Evolutionary conservation across 495 filamentous ascomycete species (phyloP).

Genomic region (Penicillium riverlandense): DNA sequence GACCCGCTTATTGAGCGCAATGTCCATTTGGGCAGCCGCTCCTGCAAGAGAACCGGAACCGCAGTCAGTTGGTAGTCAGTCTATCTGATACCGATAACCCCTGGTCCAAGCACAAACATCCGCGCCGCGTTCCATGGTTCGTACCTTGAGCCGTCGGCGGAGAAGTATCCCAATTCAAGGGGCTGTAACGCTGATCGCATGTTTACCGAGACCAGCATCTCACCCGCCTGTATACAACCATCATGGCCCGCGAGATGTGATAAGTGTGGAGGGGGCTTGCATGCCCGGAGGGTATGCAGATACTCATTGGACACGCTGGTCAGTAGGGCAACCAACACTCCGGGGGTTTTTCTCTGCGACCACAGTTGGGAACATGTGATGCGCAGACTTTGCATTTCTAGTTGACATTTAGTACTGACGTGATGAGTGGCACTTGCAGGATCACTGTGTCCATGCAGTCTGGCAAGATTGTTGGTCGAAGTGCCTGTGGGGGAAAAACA

Average conservation of each 20-base stretch:
- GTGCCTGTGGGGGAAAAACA: neutral
- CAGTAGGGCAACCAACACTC: neutral
- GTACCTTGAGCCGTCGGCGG: conserved; percentile 4
- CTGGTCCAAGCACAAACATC: neutral
- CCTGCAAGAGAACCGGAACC: no score
- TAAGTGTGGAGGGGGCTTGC: conserved; percentile 21
- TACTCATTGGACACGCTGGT: no score
- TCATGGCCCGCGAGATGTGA: conserved; percentile 6
- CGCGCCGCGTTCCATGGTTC: conserved; percentile 9
- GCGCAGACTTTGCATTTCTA: conserved; percentile 2
- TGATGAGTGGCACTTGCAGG: conserved; percentile 12
- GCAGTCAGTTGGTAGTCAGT: no score
- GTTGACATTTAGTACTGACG: neutral
- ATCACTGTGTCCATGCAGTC: conserved; percentile 11
- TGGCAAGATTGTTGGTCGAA: conserved; percentile 3
- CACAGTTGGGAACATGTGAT: conserved; percentile 6
- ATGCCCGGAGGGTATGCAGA: neutral
- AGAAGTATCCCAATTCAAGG: conserved; percentile 10
- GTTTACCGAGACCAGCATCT: neutral
- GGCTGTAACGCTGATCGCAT: conserved; percentile 13
- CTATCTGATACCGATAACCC: no score
- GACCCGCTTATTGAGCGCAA: no score
- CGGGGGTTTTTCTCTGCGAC: conserved; percentile 5
- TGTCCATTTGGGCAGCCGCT: no score
- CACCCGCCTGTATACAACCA: neutral